phyloP scores from a whole-genome alignment of 2,329 filamentous ascomycete genomes.

The Aspergillus ruber region DNA sequence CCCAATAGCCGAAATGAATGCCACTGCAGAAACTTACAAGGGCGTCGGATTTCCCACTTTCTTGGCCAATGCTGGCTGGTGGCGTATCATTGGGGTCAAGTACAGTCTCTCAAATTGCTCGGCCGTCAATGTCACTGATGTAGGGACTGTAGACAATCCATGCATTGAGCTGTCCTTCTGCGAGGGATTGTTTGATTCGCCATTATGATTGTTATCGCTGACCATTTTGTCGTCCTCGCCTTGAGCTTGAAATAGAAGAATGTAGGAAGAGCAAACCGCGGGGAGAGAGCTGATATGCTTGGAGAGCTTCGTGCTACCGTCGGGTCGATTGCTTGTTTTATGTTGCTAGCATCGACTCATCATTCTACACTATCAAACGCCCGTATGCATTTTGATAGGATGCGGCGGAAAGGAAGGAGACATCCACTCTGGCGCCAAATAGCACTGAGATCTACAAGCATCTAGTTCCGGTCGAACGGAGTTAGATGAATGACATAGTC shows the following conservation, averaged over 20 bases:
- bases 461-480: no score
- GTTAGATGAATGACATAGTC: no score
- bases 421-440: no score
- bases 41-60: slow-evolving; percentile 29
- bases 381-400: no score
- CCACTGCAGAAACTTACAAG: slow-evolving; percentile 15
- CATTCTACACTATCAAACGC: no score
- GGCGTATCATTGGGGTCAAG: slow-evolving; percentile 26
- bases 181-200: slow-evolving; percentile 1
- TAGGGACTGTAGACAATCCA: slow-evolving; percentile 11
- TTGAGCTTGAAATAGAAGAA: not conserved
- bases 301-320: not conserved
- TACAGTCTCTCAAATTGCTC: slow-evolving; percentile 32
- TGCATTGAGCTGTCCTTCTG: slow-evolving; percentile 4
- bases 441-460: no score
- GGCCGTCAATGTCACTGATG: slow-evolving; percentile 22
- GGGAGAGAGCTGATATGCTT: not conserved
- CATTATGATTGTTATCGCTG: slow-evolving; percentile 3
- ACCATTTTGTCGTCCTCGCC: slow-evolving; percentile 4
- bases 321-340: no score
- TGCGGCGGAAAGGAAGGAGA: no score
- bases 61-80: slow-evolving; percentile 22
- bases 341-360: no score
- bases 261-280: not conserved
- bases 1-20: not conserved